A percentile compares a stretch with the other conserved stretches of the same genome.
These are phyloP conservation scores for Linnemannia zychae DNA, from an alignment of 192 early-diverging fungal genomes.

Conservation along the genomic window DNA sequence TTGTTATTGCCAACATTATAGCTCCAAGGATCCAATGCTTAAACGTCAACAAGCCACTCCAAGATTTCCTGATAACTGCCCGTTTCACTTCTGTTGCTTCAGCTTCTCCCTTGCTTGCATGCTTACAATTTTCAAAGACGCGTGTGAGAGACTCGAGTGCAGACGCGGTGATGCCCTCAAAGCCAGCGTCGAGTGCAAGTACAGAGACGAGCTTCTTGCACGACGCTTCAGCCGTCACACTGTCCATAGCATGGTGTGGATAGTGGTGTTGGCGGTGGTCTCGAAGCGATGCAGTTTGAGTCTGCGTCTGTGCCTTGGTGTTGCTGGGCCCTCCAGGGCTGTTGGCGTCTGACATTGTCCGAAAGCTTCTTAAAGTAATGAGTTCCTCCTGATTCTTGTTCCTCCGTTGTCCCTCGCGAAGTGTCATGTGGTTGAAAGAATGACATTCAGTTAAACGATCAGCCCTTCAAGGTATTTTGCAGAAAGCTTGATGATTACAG, in stretches of 20 bases:
- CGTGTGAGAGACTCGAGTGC: slow-evolving; percentile 56
- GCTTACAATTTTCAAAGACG: slow-evolving; percentile 59
- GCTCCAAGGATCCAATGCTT: too few species aligned
- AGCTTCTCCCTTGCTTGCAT: too few species aligned
- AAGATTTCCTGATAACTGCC: too few species aligned
- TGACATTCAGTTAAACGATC: too few species aligned
- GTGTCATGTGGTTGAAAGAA: too few species aligned
- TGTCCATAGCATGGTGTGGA: slow-evolving; percentile 29
- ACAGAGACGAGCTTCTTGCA: slow-evolving; percentile 57
- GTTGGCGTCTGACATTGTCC: slow-evolving; percentile 41
- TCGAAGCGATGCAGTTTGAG: neutral
- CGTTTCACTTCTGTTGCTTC: too few species aligned
- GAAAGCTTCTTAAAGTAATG: neutral
- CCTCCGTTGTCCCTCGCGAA: neutral
- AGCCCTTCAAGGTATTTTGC: too few species aligned
- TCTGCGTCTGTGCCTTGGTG: neutral
- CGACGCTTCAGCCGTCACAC: slow-evolving; percentile 34
- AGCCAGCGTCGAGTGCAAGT: slow-evolving; percentile 61
- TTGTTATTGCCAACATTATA: neutral
- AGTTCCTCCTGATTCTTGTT: neutral
- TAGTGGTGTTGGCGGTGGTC: neutral
- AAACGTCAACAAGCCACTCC: neutral
- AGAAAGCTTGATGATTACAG: too few species aligned
- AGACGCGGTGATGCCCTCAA: slow-evolving; percentile 53
- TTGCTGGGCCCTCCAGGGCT: neutral